Percentiles rank a stretch among this genome's conserved stretches.
Evolutionary conservation across 805 yeast genomes (phyloP).

Genomic region (Nakazawaea siamensis): DNA sequence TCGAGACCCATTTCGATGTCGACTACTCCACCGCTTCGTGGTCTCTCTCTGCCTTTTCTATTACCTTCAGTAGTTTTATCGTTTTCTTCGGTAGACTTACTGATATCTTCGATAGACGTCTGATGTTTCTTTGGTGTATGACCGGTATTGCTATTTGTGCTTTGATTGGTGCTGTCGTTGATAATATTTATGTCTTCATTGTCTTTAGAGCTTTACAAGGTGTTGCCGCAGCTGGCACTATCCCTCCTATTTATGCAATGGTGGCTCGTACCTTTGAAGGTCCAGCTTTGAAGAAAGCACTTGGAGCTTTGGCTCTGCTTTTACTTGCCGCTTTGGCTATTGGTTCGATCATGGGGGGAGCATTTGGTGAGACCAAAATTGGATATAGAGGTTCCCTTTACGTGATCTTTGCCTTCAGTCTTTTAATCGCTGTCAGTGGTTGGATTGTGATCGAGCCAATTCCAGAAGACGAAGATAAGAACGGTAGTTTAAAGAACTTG

Average conservation of each 20-base stretch:
- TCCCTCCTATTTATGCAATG: slow-evolving; percentile 26
- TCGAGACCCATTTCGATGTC: no score
- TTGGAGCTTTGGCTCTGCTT: slow-evolving; percentile 19
- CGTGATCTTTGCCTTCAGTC: slow-evolving; percentile 25
- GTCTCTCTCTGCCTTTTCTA: no score
- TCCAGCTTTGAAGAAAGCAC: slow-evolving; percentile 15
- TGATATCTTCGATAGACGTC: slow-evolving; percentile 25
- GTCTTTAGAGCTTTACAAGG: slow-evolving; percentile 31
- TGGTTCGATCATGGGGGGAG: slow-evolving; percentile 37
- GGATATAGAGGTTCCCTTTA: slow-evolving; percentile 33
- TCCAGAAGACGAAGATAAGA: slow-evolving; percentile 14
- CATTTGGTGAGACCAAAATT: slow-evolving; percentile 25
- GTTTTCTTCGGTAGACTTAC: slow-evolving; percentile 26
- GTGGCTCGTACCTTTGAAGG: slow-evolving; percentile 11
- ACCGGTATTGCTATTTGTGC: slow-evolving; percentile 18
- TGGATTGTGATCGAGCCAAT: slow-evolving; percentile 22
- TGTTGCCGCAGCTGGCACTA: slow-evolving; percentile 24
- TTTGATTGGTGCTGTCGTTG: slow-evolving; percentile 22
- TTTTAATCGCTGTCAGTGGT: slow-evolving; percentile 15
- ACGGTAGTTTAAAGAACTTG: slow-evolving; percentile 20
- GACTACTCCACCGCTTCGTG: no score
- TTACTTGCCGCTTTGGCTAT: slow-evolving; percentile 26
- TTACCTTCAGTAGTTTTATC: no score
- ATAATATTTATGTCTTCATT: slow-evolving; percentile 21
- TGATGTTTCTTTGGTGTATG: slow-evolving; percentile 17